Evolutionary conservation across 805 yeast genomes (phyloP).

Genomic region (Phaffomyces opuntiae): DNA sequence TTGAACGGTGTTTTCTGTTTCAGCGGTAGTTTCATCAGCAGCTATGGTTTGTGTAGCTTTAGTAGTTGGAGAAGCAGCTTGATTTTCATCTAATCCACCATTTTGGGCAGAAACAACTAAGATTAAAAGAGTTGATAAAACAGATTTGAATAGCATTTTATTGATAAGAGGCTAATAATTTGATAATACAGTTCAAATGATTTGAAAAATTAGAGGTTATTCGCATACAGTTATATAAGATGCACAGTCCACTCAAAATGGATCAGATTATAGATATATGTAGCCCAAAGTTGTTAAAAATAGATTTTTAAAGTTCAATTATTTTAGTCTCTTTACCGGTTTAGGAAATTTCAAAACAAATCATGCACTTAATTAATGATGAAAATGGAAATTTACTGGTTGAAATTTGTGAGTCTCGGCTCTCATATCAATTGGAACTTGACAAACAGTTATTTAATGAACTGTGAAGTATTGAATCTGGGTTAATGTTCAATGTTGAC

Average conservation of each 20-base stretch:
- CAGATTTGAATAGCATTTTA: constrained; percentile 3
- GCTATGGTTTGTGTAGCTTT: background rate
- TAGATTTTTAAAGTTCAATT: background rate
- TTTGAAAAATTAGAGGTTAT: no score
- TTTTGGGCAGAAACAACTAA: constrained; percentile 2
- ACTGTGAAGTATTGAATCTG: no score
- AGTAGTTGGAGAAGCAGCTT: background rate
- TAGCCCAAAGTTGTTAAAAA: no score
- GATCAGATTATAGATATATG: no score
- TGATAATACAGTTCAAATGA: no score
- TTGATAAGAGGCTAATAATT: no score
- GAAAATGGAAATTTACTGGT: no score
- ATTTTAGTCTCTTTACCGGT: background rate
- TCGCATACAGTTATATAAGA: background rate
- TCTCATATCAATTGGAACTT: no score
- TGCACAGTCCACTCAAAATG: no score
- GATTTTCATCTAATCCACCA: constrained; percentile 5
- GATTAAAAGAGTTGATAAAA: constrained; percentile 2
- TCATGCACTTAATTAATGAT: background rate
- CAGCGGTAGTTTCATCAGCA: background rate
- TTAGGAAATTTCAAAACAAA: constrained; percentile 6
- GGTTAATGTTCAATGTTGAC: no score
- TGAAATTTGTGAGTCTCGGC: no score
- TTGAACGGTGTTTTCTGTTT: background rate
- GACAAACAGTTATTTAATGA: no score